Percentiles rank a stretch among this genome's conserved stretches.
Conservation (phyloP, 1,139 yeast genomes). For the Blastobotrys proliferans region DNA sequence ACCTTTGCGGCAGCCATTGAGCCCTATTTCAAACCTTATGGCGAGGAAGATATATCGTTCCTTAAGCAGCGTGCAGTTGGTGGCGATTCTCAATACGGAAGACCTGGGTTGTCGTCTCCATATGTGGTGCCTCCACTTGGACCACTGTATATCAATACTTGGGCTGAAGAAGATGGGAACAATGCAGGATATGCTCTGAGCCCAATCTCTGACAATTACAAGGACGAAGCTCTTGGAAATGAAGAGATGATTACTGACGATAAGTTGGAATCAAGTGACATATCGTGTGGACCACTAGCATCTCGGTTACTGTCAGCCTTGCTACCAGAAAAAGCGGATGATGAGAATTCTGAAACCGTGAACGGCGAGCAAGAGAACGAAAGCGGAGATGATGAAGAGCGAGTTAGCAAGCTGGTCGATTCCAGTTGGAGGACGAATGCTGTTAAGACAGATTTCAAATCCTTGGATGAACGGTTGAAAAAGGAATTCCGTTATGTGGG, state of each 20-base stretch:
- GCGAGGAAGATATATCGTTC: constrained; percentile 77
- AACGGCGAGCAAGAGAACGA: constrained; percentile 5
- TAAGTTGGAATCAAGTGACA: constrained; percentile 52
- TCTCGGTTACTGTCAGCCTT: constrained; percentile 82
- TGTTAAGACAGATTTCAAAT: constrained; percentile 60
- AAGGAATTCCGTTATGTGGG: constrained; percentile 89
- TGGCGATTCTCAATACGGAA: constrained; percentile 23
- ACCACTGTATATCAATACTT: constrained; percentile 68
- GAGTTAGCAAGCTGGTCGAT: constrained; percentile 24
- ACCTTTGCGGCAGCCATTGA: constrained; percentile 85
- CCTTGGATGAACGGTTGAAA: constrained; percentile 82
- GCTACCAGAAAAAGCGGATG: constrained; percentile 45
- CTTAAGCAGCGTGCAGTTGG: constrained; percentile 50
- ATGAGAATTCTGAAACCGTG: too few relatives aligned
- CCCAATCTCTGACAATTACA: constrained; percentile 25
- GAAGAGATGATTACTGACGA: constrained; percentile 60
- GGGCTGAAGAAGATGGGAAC: constrained; percentile 78
- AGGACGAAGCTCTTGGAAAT: constrained; percentile 51
- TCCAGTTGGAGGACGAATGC: constrained; percentile 43
- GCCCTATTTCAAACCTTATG: constrained; percentile 71
- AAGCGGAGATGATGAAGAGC: constrained; percentile 1
- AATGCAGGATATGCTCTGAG: constrained; percentile 41
- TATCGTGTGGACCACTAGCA: constrained; percentile 91
- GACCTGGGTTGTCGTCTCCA: constrained; percentile 35
- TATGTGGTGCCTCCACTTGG: constrained; percentile 76